phyloP scores from a whole-genome alignment of 768 basidiomycete genomes.

The Mrakia blollopis region DNA sequence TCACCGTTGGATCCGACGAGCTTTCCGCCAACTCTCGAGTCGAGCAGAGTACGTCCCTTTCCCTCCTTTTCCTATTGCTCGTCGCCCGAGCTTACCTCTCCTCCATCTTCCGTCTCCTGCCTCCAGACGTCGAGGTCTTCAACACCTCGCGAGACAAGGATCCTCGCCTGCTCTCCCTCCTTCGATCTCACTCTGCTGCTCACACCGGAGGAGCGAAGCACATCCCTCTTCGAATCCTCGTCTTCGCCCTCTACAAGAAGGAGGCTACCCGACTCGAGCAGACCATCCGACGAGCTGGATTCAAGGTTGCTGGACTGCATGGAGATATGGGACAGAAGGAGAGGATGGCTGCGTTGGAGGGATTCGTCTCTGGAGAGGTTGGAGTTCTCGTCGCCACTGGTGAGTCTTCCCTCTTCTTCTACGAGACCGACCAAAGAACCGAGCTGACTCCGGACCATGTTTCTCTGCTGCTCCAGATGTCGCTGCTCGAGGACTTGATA shows the following conservation, averaged over 20 bases:
- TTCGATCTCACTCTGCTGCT: constrained; percentile 45
- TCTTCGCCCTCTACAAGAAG: constrained; percentile 97
- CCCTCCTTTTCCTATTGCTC: background rate
- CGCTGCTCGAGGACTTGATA: constrained; percentile 93
- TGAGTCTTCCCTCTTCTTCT: constrained; percentile 20
- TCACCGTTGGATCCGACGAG: constrained; percentile 94
- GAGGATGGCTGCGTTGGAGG: constrained; percentile 76
- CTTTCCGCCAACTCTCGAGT: constrained; percentile 89
- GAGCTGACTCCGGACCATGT: no score
- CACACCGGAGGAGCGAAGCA: constrained; percentile 42
- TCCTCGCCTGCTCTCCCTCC: constrained; percentile 43
- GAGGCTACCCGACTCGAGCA: constrained; percentile 87
- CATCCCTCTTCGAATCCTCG: constrained; percentile 58
- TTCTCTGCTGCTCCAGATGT: constrained; percentile 58
- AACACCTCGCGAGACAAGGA: constrained; percentile 80
- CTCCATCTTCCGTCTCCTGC: background rate
- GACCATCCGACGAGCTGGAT: constrained; percentile 67
- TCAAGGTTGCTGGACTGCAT: constrained; percentile 74
- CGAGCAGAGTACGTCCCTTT: constrained; percentile 56
- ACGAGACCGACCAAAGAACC: no score
- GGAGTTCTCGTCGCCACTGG: constrained; percentile 77
- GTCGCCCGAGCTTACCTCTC: background rate
- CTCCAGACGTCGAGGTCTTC: constrained; percentile 71
- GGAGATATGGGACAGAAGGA: constrained; percentile 84
- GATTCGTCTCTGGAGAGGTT: constrained; percentile 75